Percentiles rank a stretch among this genome's conserved stretches.
phyloP scores from a whole-genome alignment of 2,329 filamentous ascomycete species.

The Neocucurbitaria cava region DNA sequence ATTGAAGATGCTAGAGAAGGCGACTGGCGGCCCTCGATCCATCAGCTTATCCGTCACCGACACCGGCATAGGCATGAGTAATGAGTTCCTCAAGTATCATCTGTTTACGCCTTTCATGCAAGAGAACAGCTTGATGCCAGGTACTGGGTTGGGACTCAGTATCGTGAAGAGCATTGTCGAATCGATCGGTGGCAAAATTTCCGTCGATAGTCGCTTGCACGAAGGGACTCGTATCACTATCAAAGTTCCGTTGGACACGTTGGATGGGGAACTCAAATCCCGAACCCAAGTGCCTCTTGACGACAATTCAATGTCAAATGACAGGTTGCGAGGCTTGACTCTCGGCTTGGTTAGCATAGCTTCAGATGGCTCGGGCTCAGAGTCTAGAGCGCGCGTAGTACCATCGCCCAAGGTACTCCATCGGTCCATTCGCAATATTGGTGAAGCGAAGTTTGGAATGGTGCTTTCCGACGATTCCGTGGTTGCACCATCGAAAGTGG shows the following conservation, averaged over 20 bases:
- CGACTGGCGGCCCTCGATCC: constrained; percentile 4
- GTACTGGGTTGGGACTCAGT: constrained; percentile 31
- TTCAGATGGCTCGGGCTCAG: not conserved
- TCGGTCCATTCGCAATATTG: no score
- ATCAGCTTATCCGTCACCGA: constrained; percentile 41
- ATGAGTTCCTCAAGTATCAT: constrained; percentile 24
- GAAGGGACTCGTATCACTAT: constrained; percentile 14
- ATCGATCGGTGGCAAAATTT: constrained; percentile 27
- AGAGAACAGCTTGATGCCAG: constrained; percentile 23
- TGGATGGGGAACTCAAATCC: no score
- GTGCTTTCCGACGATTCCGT: no score
- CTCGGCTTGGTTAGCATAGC: constrained; percentile 5
- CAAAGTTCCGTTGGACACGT: constrained; percentile 8
- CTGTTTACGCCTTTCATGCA: constrained; percentile 32
- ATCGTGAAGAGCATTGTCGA: constrained; percentile 28
- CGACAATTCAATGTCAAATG: not conserved
- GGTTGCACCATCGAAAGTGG: not conserved
- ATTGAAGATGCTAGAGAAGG: constrained; percentile 7
- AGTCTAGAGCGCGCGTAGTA: not conserved
- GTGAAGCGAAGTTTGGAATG: no score
- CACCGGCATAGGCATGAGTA: constrained; percentile 32
- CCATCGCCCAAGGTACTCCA: no score
- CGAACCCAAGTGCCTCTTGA: not conserved
- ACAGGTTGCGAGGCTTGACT: not conserved
- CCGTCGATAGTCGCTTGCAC: constrained; percentile 17